Evolutionary conservation across 169 alveolate species (phyloP).

Genomic region (Plasmodium ovale): DNA sequence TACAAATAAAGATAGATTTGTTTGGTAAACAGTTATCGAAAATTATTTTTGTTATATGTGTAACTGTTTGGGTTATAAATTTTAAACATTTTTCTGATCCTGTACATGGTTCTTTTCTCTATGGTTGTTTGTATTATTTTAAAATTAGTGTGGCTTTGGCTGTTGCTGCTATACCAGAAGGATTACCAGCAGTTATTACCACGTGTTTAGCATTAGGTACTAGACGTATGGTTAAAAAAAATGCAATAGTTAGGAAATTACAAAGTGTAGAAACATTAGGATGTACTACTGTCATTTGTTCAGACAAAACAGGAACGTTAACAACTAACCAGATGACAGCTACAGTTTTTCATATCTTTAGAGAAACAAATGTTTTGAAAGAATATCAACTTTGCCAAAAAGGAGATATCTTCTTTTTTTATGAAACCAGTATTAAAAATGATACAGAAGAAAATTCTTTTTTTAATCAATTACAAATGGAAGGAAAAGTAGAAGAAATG

Average conservation of each 20-base stretch:
- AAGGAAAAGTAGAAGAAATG: too few species aligned
- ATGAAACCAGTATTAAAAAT: constrained; percentile 36
- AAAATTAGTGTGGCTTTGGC: constrained; percentile 99
- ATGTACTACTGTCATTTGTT: constrained; percentile 98
- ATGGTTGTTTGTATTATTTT: constrained; percentile 97
- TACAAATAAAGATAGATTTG: constrained; percentile 96
- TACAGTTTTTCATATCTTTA: constrained; percentile 80
- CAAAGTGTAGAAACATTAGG: constrained; percentile 99
- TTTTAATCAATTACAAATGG: constrained; percentile 31
- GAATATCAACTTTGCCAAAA: constrained; percentile 70
- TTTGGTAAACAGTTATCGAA: constrained; percentile 95
- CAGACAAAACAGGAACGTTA: constrained; percentile 99
- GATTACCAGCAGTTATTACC: constrained; percentile 99
- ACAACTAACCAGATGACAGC: constrained; percentile 98
- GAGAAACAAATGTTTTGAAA: constrained; percentile 33
- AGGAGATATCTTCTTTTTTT: constrained; percentile 77
- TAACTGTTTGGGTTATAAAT: constrained; percentile 97
- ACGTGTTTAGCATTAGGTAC: constrained; percentile 99
- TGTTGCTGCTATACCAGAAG: constrained; percentile 99
- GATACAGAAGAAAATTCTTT: constrained; percentile 15
- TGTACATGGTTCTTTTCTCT: constrained; percentile 94
- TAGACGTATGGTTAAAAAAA: constrained; percentile 96
- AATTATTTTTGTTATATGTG: constrained; percentile 92
- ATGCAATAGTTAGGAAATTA: constrained; percentile 96
- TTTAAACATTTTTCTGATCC: constrained; percentile 96